phyloP scores from a whole-genome alignment of 805 yeast species.

The Priceomyces carsonii region DNA sequence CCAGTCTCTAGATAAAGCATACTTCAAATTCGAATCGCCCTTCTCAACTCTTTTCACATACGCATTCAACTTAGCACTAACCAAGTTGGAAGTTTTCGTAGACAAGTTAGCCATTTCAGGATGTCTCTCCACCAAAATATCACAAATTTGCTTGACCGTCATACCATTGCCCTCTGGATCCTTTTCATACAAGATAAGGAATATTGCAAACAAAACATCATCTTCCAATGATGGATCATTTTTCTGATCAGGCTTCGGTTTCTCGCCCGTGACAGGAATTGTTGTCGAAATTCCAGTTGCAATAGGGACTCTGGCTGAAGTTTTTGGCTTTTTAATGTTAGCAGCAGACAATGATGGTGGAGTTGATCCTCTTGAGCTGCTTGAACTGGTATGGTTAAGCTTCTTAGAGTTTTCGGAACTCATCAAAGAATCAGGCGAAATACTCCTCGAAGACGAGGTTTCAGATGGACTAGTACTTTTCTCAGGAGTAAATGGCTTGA shows the following conservation, averaged over 20 bases:
- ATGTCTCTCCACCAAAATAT: slow-evolving; percentile 67
- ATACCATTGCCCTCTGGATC: slow-evolving; percentile 74
- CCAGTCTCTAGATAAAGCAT: slow-evolving; percentile 85
- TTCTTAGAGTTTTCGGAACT: slow-evolving; percentile 20
- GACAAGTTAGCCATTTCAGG: slow-evolving; percentile 84
- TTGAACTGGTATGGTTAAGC: slow-evolving; percentile 16
- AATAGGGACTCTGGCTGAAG: slow-evolving; percentile 48
- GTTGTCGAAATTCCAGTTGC: slow-evolving; percentile 77
- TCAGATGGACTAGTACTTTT: slow-evolving; percentile 29
- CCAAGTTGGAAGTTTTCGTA: slow-evolving; percentile 77
- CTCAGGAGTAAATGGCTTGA: slow-evolving; percentile 25
- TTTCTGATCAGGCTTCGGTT: slow-evolving; percentile 69
- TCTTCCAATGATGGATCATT: slow-evolving; percentile 64
- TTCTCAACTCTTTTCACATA: slow-evolving; percentile 84
- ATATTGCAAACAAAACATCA: slow-evolving; percentile 74
- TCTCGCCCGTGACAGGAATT: slow-evolving; percentile 74
- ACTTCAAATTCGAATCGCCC: slow-evolving; percentile 70
- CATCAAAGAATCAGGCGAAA: slow-evolving; percentile 46
- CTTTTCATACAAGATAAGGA: slow-evolving; percentile 65
- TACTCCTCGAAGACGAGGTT: slow-evolving; percentile 40
- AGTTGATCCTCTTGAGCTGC: slow-evolving; percentile 33
- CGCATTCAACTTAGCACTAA: slow-evolving; percentile 80
- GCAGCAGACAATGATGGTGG: slow-evolving; percentile 22
- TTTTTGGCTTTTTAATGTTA: slow-evolving; percentile 33
- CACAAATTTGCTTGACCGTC: slow-evolving; percentile 90